Conservation (phyloP, 2,329 filamentous ascomycete genomes). For the Phaeosphaeriaceae sp. region DNA sequence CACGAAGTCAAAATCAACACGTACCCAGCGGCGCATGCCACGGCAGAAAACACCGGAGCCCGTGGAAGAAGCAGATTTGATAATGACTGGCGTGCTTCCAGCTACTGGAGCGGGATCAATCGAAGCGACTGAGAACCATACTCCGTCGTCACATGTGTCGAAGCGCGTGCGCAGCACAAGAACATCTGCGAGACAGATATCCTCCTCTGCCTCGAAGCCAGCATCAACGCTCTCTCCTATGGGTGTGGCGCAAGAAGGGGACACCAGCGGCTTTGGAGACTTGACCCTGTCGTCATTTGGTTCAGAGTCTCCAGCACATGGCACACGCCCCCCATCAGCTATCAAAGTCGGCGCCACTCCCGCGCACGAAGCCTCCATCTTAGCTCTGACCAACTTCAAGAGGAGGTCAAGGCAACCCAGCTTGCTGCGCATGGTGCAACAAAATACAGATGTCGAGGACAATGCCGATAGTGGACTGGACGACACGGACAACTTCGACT, state of each 20-base stretch:
- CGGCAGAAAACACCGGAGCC: constrained; percentile 24
- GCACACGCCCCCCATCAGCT: constrained; percentile 52
- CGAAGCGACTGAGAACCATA: constrained; percentile 18
- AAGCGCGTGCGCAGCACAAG: constrained; percentile 28
- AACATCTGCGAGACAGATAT: constrained; percentile 20
- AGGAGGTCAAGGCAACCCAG: constrained; percentile 57
- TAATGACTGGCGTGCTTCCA: constrained; percentile 48
- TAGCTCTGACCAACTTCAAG: constrained; percentile 60
- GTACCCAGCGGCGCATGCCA: constrained; percentile 26
- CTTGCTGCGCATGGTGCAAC: constrained; percentile 57
- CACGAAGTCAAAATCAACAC: constrained; percentile 31
- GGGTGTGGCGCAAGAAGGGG: constrained; percentile 19
- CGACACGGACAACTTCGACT: constrained; percentile 44
- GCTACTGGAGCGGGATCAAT: constrained; percentile 10
- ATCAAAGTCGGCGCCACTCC: constrained; percentile 54
- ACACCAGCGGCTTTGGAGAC: constrained; percentile 42
- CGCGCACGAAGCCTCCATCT: constrained; percentile 53
- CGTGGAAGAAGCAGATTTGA: constrained; percentile 32
- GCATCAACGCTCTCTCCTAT: constrained; percentile 7
- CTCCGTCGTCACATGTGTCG: constrained; percentile 28
- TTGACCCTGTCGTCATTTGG: constrained; percentile 43
- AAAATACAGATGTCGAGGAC: constrained; percentile 55
- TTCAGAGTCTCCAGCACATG: constrained; percentile 44
- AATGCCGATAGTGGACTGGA: constrained; percentile 55
- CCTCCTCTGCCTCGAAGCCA: constrained; percentile 9